phyloP scores from a whole-genome alignment of 371 early-diverging fungal species.

The Mucor lusitanicus region DNA sequence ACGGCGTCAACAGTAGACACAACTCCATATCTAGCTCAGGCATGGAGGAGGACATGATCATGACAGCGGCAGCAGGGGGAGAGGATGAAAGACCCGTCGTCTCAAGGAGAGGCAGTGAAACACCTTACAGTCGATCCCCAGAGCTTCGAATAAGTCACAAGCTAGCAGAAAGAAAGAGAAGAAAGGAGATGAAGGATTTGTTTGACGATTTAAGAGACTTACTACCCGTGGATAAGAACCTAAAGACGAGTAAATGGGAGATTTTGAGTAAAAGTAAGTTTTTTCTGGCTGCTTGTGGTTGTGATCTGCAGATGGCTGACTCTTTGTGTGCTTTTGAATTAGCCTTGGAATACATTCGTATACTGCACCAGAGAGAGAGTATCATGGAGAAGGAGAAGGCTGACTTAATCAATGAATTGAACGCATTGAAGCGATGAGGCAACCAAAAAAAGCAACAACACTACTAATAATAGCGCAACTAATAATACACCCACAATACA shows the following conservation, averaged over 20 bases:
- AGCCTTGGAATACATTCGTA: slow-evolving; percentile 26
- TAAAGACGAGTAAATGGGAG: slow-evolving; percentile 81
- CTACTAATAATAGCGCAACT: background rate
- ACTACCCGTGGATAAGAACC: slow-evolving; percentile 65
- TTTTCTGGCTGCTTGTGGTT: background rate
- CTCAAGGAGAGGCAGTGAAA: slow-evolving; percentile 14
- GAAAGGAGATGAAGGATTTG: slow-evolving; percentile 79
- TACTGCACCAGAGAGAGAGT: slow-evolving; percentile 19
- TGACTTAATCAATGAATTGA: slow-evolving; percentile 22
- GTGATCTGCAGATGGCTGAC: background rate
- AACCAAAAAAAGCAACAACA: background rate
- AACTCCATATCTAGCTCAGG: background rate
- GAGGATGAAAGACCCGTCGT: background rate
- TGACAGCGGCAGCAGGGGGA: background rate
- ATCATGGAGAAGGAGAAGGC: slow-evolving; percentile 22
- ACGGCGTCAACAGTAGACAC: background rate
- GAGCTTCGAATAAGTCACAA: slow-evolving; percentile 70
- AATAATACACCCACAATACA: background rate
- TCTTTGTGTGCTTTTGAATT: background rate
- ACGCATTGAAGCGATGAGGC: slow-evolving; percentile 9
- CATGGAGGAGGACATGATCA: background rate
- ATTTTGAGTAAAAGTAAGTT: slow-evolving; percentile 68
- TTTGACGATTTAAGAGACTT: slow-evolving; percentile 74
- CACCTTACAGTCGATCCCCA: slow-evolving; percentile 63
- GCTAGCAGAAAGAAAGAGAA: slow-evolving; percentile 75